Conservation (phyloP, 2,329 filamentous ascomycete species). For the Penicillium sp. region DNA sequence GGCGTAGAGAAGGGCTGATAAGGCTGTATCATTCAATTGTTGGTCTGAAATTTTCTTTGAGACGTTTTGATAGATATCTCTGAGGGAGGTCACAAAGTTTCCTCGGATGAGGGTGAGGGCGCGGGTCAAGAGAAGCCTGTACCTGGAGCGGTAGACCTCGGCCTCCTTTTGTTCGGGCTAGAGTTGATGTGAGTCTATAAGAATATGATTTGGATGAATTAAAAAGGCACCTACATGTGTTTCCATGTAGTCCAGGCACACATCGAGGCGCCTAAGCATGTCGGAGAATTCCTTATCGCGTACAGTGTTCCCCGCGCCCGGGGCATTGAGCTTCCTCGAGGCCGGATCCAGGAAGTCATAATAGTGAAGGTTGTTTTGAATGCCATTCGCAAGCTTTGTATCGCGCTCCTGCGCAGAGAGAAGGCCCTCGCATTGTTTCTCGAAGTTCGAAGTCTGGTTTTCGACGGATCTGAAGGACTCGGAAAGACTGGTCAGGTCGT, state of each 20-base stretch:
- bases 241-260: conserved; percentile 90
- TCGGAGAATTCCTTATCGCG: conserved; percentile 81
- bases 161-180: conserved; percentile 82
- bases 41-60: conserved; percentile 62
- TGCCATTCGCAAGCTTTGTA: conserved; percentile 74
- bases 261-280: conserved; percentile 81
- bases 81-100: conserved; percentile 62
- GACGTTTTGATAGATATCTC: conserved; percentile 62
- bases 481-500: conserved; percentile 73
- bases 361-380: conserved; percentile 87
- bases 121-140: conserved; percentile 73
- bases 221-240: conserved; percentile 57
- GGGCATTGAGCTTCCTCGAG: conserved; percentile 84
- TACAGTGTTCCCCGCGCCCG: conserved; percentile 81
- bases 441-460: conserved; percentile 86
- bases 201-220: neutral
- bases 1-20: conserved; percentile 68
- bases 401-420: conserved; percentile 77
- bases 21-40: conserved; percentile 69
- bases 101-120: conserved; percentile 66
- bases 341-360: conserved; percentile 92
- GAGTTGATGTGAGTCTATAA: conserved; percentile 9
- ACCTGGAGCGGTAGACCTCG: conserved; percentile 81
- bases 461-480: conserved; percentile 86
- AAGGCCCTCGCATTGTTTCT: conserved; percentile 85